phyloP scores from a whole-genome alignment of 169 alveolate species.

The Cryptosporidium tyzzeri region DNA sequence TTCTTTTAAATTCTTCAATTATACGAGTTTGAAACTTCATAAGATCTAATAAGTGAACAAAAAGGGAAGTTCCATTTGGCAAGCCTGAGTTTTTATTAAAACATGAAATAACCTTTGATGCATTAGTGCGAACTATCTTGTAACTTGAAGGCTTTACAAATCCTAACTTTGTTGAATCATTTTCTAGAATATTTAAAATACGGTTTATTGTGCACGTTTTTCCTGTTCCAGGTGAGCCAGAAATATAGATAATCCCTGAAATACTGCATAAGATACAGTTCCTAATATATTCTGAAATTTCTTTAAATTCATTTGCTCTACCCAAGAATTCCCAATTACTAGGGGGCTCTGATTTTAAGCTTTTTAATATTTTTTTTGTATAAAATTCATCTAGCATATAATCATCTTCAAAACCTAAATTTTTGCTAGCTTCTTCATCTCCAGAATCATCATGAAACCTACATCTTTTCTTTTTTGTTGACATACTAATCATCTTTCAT shows the following conservation, averaged over 20 bases:
- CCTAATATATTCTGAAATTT: conserved; percentile 9
- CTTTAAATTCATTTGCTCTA: conserved; percentile 37
- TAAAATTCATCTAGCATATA: neutral
- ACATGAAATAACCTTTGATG: conserved; percentile 51
- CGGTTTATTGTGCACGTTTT: conserved; percentile 48
- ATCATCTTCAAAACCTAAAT: neutral
- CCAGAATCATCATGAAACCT: conserved; percentile 12
- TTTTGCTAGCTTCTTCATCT: neutral
- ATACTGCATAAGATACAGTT: neutral
- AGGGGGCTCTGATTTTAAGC: conserved; percentile 46
- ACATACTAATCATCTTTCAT: neutral
- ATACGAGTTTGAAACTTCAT: conserved; percentile 28
- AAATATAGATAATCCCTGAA: conserved; percentile 43
- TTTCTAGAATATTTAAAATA: conserved; percentile 30
- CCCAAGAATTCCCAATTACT: conserved; percentile 26
- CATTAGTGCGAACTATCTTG: conserved; percentile 42
- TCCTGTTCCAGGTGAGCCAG: conserved; percentile 76
- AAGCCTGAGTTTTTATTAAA: neutral
- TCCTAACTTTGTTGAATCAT: conserved; percentile 1
- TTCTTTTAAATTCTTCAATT: conserved; percentile 44
- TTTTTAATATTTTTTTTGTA: conserved; percentile 20
- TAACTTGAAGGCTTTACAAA: conserved; percentile 16
- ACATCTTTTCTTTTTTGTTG: neutral
- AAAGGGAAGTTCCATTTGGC: neutral
- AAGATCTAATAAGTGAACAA: conserved; percentile 1